phyloP scores from a whole-genome alignment of 139 green algal species.

The Closterium sp. region DNA sequence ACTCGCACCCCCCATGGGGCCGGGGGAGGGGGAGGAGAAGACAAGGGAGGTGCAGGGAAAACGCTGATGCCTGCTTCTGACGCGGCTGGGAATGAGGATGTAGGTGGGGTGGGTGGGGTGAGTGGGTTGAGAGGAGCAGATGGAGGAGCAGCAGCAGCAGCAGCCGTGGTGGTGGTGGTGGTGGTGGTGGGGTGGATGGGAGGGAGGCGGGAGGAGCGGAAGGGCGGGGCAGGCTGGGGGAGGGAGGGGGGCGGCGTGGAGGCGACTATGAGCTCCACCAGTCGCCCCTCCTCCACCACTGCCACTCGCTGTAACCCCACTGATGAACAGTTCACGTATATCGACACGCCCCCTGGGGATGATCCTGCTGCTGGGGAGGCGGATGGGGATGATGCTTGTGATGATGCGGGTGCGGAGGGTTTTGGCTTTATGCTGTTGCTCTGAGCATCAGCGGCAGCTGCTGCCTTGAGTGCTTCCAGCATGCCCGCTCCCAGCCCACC shows the following conservation, averaged over 20 bases:
- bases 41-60: background rate
- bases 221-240: background rate
- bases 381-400: background rate
- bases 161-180: too few species aligned
- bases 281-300: slow-evolving; percentile 39
- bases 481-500: background rate
- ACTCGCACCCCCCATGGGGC: background rate
- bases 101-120: background rate
- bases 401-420: background rate
- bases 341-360: background rate
- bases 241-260: background rate
- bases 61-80: background rate
- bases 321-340: slow-evolving; percentile 17
- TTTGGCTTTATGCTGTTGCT: background rate
- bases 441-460: background rate
- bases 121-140: background rate
- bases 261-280: slow-evolving; percentile 38
- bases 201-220: background rate
- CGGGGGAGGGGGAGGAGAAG: background rate
- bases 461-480: background rate
- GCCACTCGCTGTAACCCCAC: slow-evolving; percentile 20
- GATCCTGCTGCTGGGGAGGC: background rate
- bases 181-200: too few species aligned
- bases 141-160: background rate
- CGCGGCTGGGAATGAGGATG: background rate